Evolutionary conservation across 2,329 filamentous ascomycete species (phyloP).

Genomic region (Penicillium sp.): DNA sequence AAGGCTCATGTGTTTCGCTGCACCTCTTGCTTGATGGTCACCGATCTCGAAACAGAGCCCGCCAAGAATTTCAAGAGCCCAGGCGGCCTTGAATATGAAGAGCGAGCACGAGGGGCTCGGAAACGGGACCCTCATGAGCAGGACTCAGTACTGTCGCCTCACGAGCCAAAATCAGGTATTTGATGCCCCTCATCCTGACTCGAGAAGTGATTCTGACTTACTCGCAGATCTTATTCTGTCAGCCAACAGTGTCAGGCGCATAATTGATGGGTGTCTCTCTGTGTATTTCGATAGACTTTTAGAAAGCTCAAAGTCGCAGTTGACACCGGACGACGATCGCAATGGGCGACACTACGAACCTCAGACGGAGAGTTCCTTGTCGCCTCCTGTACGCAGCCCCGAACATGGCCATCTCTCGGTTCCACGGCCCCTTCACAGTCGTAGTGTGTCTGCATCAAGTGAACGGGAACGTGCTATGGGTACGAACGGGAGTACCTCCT

Average conservation of each 20-base stretch:
- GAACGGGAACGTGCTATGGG: slow-evolving; percentile 15
- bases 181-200: not conserved
- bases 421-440: slow-evolving; percentile 22
- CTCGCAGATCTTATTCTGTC: slow-evolving; percentile 52
- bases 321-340: slow-evolving; percentile 19
- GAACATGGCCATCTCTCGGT: slow-evolving; percentile 17
- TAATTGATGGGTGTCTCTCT: slow-evolving; percentile 57
- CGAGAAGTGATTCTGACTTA: slow-evolving; percentile 7
- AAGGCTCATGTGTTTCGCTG: slow-evolving; percentile 74
- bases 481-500: slow-evolving; percentile 14
- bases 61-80: slow-evolving; percentile 21
- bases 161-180: slow-evolving; percentile 12
- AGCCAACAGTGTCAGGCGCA: slow-evolving; percentile 56
- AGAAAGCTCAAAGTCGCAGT: slow-evolving; percentile 21
- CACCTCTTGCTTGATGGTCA: slow-evolving; percentile 79
- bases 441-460: slow-evolving; percentile 29
- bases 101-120: slow-evolving; percentile 1
- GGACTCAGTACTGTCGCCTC: slow-evolving; percentile 1
- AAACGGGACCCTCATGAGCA: not conserved
- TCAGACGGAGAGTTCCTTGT: slow-evolving; percentile 10
- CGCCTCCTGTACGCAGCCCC: slow-evolving; percentile 8
- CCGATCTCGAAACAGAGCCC: slow-evolving; percentile 62
- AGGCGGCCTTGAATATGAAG: slow-evolving; percentile 9
- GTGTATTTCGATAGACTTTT: slow-evolving; percentile 49
- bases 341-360: slow-evolving; percentile 4